These are phyloP conservation scores for Penicillium lagena DNA, from an alignment of 495 filamentous ascomycete species.

Conservation along the genomic window DNA sequence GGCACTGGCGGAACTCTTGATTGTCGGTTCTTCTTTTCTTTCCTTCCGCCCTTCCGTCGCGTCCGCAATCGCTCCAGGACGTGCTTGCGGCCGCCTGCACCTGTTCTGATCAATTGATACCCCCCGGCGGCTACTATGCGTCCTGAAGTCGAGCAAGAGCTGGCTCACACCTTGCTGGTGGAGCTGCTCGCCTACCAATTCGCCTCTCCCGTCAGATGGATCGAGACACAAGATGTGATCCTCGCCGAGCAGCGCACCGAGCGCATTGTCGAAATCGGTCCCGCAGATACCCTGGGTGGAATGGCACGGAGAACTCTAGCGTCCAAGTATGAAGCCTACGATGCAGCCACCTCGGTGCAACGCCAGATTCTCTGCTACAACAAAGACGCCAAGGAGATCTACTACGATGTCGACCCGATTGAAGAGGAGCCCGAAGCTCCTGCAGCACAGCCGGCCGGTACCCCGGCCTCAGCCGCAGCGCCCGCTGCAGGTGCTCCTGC, in stretches of 20 bases:
- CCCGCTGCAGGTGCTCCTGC: constrained; percentile 41
- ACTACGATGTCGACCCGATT: constrained; percentile 95
- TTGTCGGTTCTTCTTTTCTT: constrained; percentile 6
- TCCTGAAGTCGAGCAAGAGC: constrained; percentile 97
- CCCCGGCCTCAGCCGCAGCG: constrained; percentile 27
- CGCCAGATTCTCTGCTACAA: constrained; percentile 98
- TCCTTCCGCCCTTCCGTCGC: constrained; percentile 6
- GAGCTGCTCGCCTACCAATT: constrained; percentile 99
- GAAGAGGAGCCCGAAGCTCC: constrained; percentile 73
- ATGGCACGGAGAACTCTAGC: constrained; percentile 97
- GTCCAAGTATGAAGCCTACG: constrained; percentile 97
- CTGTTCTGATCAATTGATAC: constrained; percentile 9
- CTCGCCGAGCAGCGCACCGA: constrained; percentile 92
- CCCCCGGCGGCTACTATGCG: constrained; percentile 59
- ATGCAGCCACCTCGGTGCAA: constrained; percentile 91
- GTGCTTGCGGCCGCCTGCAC: constrained; percentile 6
- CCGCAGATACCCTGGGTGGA: constrained; percentile 93
- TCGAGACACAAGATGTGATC: constrained; percentile 99
- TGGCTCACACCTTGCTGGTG: constrained; percentile 93
- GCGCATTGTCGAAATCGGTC: constrained; percentile 95
- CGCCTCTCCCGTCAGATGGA: constrained; percentile 96
- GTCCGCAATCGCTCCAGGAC: constrained; percentile 3
- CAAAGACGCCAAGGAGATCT: constrained; percentile 98
- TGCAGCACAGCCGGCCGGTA: constrained; percentile 35
- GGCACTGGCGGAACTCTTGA: neutral